Evolutionary conservation across 768 basidiomycete species (phyloP).

Genomic region (Agrocybe chaxingu): DNA sequence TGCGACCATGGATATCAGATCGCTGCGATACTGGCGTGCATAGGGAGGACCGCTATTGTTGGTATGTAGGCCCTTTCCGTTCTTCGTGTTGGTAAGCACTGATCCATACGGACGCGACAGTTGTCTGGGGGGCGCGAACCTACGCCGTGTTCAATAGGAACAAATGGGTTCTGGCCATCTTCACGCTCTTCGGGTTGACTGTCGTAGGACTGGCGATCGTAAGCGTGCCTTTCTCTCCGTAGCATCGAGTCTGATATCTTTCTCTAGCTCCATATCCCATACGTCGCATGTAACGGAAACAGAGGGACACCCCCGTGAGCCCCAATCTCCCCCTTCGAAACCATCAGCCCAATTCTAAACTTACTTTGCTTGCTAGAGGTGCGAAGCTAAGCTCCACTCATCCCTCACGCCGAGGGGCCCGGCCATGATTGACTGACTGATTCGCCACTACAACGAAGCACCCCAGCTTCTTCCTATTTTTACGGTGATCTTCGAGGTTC

Average conservation of each 20-base stretch:
- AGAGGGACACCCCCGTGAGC: background rate
- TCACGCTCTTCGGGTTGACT: background rate
- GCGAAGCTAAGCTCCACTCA: too few relatives aligned
- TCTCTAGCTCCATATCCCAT: background rate
- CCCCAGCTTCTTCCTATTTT: background rate
- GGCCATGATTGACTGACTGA: too few relatives aligned
- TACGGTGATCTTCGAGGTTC: background rate
- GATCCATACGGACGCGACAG: background rate
- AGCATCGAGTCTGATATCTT: too few relatives aligned
- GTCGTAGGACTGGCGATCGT: background rate
- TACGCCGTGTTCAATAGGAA: background rate
- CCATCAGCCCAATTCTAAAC: background rate
- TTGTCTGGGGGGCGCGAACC: background rate
- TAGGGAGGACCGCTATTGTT: background rate
- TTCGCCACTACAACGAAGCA: background rate
- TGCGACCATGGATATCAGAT: too few relatives aligned
- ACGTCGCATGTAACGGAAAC: background rate
- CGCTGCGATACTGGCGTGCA: too few relatives aligned
- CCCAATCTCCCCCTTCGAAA: background rate
- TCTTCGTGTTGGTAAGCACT: background rate
- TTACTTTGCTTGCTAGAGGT: too few relatives aligned
- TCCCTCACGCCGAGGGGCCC: too few relatives aligned
- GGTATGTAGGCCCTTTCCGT: background rate
- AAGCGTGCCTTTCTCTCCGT: background rate
- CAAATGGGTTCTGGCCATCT: background rate